Conservation (phyloP, 495 filamentous ascomycete species). For the Astrothelium subdiscretum region DNA sequence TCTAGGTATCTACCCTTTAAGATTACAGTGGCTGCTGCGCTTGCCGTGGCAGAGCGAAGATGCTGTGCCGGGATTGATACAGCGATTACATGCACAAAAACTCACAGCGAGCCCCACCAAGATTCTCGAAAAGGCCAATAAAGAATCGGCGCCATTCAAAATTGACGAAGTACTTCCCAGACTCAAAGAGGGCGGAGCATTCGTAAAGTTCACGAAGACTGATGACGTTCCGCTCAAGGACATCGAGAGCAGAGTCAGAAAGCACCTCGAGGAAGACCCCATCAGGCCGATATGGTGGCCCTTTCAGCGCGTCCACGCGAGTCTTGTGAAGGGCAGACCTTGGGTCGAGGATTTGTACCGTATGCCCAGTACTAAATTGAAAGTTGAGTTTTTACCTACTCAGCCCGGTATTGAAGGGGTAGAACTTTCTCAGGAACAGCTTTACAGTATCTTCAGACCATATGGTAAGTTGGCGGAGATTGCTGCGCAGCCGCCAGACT, state of each 20-base stretch:
- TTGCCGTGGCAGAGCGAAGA: slow-evolving; percentile 44
- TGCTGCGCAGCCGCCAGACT: slow-evolving; percentile 62
- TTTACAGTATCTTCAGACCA: slow-evolving; percentile 78
- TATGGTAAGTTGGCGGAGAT: slow-evolving; percentile 88
- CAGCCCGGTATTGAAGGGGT: slow-evolving; percentile 49
- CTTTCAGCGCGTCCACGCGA: slow-evolving; percentile 54
- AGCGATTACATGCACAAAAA: slow-evolving; percentile 33
- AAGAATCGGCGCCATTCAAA: slow-evolving; percentile 14
- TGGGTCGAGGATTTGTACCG: slow-evolving; percentile 92
- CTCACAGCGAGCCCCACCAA: background rate
- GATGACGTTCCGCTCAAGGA: slow-evolving; percentile 40
- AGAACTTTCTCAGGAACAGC: slow-evolving; percentile 73
- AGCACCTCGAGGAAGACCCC: slow-evolving; percentile 52
- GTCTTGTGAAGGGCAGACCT: slow-evolving; percentile 67
- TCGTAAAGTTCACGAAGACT: slow-evolving; percentile 71
- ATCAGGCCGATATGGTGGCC: slow-evolving; percentile 86
- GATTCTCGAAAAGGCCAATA: background rate
- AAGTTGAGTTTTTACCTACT: slow-evolving; percentile 73
- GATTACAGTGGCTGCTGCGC: slow-evolving; percentile 53
- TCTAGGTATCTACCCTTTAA: slow-evolving; percentile 73
- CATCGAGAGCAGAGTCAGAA: slow-evolving; percentile 44
- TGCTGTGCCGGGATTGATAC: slow-evolving; percentile 49
- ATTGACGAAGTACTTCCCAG: slow-evolving; percentile 71
- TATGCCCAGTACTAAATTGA: slow-evolving; percentile 60
- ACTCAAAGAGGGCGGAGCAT: slow-evolving; percentile 84